phyloP scores from a whole-genome alignment of 148 eudicot species.

The Nepenthes mirabilis region DNA sequence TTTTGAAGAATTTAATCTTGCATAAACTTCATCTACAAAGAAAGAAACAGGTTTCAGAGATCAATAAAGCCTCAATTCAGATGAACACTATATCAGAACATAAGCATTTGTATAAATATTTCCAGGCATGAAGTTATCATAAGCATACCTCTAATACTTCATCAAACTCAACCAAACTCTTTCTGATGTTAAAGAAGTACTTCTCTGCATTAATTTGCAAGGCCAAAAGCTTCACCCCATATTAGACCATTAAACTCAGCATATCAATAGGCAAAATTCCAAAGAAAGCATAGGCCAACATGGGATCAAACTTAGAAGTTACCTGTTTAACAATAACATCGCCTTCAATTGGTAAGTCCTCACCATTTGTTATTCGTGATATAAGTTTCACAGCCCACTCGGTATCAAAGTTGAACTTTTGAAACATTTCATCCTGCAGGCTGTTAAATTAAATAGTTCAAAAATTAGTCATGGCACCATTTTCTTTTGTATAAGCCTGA shows the following conservation, averaged over 20 bases:
- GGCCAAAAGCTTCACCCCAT: conserved; percentile 51
- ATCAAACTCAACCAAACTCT: conserved; percentile 95
- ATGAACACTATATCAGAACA: too few relatives aligned
- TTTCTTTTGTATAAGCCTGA: neutral
- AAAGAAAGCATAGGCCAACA: neutral
- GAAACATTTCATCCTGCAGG: conserved; percentile 97
- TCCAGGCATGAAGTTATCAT: neutral
- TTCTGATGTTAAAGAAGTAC: conserved; percentile 72
- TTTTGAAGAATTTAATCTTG: too few relatives aligned
- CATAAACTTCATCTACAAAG: neutral
- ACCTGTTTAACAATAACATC: conserved; percentile 76
- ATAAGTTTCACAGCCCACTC: conserved; percentile 85
- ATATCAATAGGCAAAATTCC: neutral
- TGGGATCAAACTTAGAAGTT: neutral
- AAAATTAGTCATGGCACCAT: neutral
- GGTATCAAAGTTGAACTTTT: conserved; percentile 88
- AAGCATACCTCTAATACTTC: conserved; percentile 93
- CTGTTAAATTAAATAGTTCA: conserved; percentile 26
- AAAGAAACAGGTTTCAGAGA: neutral
- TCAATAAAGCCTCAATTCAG: too few relatives aligned
- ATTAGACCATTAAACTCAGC: conserved; percentile 6
- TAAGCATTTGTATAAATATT: neutral
- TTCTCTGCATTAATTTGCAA: conserved; percentile 88
- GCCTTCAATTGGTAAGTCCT: conserved; percentile 87
- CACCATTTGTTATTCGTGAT: conserved; percentile 66